Conservation (phyloP, 768 basidiomycete species). For the Termitomyces sp. region DNA sequence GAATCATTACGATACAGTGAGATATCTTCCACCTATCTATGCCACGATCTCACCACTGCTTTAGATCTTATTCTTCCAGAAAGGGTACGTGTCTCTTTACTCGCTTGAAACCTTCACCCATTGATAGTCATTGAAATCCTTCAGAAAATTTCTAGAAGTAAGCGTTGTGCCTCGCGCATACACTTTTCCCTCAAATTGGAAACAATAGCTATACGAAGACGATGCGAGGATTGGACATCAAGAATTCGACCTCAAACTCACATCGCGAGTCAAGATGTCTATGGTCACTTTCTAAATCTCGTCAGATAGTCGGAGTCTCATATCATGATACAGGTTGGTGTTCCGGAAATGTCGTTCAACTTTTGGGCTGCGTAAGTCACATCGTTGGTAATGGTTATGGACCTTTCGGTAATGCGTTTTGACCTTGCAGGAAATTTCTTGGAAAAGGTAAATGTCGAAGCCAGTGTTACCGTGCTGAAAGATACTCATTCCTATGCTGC, state of each 20-base stretch:
- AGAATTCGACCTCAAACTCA: constrained; percentile 92
- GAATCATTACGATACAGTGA: constrained; percentile 91
- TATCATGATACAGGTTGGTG: constrained; percentile 63
- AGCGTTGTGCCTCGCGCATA: neutral
- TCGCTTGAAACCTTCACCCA: neutral
- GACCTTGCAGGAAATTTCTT: constrained; percentile 63
- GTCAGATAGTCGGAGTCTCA: neutral
- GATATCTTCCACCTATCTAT: constrained; percentile 9
- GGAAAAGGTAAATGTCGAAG: constrained; percentile 50
- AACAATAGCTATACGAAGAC: constrained; percentile 79
- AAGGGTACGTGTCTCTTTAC: constrained; percentile 55
- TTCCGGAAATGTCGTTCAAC: constrained; percentile 91
- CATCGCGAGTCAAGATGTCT: constrained; percentile 94
- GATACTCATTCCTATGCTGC: neutral
- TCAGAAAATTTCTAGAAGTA: constrained; percentile 79
- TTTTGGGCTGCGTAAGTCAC: constrained; percentile 80
- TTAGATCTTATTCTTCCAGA: constrained; percentile 94
- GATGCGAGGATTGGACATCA: constrained; percentile 92
- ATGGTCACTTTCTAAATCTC: constrained; percentile 56
- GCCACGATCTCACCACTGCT: constrained; percentile 13
- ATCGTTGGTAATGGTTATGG: neutral
- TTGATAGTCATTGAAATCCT: neutral
- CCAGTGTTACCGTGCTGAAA: neutral
- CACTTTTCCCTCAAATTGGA: neutral
- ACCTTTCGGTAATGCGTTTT: neutral